Base-by-base conservation (phyloP, 805 yeast genomes). In the Ogataea salicorniae region DNA sequence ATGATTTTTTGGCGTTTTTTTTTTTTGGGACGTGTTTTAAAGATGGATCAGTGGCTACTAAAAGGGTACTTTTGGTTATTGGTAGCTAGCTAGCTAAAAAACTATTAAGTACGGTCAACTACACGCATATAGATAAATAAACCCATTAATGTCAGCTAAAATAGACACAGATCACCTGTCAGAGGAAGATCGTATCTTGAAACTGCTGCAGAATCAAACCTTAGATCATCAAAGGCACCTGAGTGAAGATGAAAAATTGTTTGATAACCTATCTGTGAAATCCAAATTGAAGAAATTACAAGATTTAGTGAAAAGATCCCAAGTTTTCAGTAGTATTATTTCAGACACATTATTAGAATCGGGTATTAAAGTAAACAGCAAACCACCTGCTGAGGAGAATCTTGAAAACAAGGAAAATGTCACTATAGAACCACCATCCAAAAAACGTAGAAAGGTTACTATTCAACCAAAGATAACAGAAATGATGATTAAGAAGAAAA, bases 321-420 rank as follows among this genome's bases (percentile, higher is more conserved):
- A 89, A 61, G 79, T 91, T 2, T 92, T 88, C 66, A 85, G 97
- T 1, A 79, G 83, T 51, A 88, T 92, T 54, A 87, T 92, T 38
- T 81, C 95, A 3, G 91, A 89, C 44, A 83, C 91, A 11, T 74
- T 92, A 39, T 59, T 84, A 38, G 79, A 79, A 51, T 70, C 75
- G 41, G 60, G 76, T n/a, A 56, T 75, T 46, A 41, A 42, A 18
- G 54, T 56, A 0, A 36, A 41, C 6, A 37, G 11, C 13, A 26
- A 26, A 26, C 9, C 31, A 26, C 9, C 31, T 26, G 31, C 13
- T 9, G 31, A 3, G 9, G 31, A 26, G 9, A 26, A 41, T 17
- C 40, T 48, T 5, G 34, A 43, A 2, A 17, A 37, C 11, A 16
- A 15, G 3, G 35, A 36, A 36, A 18, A 36, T 36, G 45, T 39